Evolutionary conservation across 768 basidiomycete species (phyloP).

Genomic region (Astraeus odoratus): DNA sequence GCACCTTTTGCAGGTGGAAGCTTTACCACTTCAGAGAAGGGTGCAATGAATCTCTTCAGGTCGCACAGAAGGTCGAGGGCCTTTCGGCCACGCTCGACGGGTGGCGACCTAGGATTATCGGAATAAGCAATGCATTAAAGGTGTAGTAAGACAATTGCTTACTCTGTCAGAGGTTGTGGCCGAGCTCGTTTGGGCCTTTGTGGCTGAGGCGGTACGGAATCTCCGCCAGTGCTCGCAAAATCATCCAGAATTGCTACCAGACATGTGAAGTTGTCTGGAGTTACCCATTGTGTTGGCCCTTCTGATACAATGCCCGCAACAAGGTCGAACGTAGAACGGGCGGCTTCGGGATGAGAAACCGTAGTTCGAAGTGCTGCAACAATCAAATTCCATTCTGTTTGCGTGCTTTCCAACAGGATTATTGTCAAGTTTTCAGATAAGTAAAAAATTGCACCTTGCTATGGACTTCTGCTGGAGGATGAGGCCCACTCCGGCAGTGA

Average conservation of each 20-base stretch:
- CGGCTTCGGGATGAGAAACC: conserved; percentile 79
- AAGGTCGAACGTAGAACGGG: conserved; percentile 77
- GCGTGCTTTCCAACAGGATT: conserved; percentile 45
- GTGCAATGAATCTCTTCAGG: conserved; percentile 58
- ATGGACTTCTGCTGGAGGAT: conserved; percentile 74
- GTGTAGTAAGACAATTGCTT: conserved; percentile 9
- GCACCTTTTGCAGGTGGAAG: conserved; percentile 29
- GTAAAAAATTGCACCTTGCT: conserved; percentile 38
- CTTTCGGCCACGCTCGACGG: conserved; percentile 72
- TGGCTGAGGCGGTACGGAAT: conserved; percentile 52
- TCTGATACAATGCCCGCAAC: conserved; percentile 60
- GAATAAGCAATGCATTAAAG: background rate
- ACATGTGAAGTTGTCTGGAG: conserved; percentile 73
- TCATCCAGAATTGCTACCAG: conserved; percentile 80
- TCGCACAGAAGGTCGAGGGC: conserved; percentile 77
- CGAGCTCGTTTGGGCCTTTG: conserved; percentile 45
- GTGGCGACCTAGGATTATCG: conserved; percentile 49
- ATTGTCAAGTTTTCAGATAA: conserved; percentile 1
- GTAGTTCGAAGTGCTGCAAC: conserved; percentile 85
- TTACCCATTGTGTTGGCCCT: conserved; percentile 53
- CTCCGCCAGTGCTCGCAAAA: conserved; percentile 74
- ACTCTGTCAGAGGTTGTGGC: conserved; percentile 47
- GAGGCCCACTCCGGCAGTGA: conserved; percentile 73
- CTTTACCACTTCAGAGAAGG: conserved; percentile 46
- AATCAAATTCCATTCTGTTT: conserved; percentile 94